Conservation (phyloP, 148 eudicot species). For the Chenopodium suecicum region DNA sequence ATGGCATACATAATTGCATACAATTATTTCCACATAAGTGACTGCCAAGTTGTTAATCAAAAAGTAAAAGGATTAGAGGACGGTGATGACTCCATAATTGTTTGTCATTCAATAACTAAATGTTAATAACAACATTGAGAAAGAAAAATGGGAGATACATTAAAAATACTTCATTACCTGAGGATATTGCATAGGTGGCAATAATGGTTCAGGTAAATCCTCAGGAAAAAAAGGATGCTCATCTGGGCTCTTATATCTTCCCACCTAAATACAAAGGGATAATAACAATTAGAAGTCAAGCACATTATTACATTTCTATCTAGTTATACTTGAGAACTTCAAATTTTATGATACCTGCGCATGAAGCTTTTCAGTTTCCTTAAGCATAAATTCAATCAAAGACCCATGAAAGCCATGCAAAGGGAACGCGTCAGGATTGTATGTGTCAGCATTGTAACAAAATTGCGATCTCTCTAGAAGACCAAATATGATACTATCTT, state of each 20-base stretch:
- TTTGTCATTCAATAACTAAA: neutral
- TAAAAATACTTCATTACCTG: constrained; percentile 41
- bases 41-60: neutral
- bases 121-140: neutral
- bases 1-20: neutral
- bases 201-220: constrained; percentile 66
- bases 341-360: constrained; percentile 53
- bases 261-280: constrained; percentile 48
- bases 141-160: neutral
- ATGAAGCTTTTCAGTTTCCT: constrained; percentile 89
- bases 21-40: neutral
- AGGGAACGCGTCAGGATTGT: constrained; percentile 70
- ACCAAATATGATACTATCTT: constrained; percentile 88
- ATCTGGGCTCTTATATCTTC: constrained; percentile 85
- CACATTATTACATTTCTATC: constrained; percentile 1
- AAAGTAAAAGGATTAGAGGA: neutral
- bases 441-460: constrained; percentile 73
- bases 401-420: constrained; percentile 73
- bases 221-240: constrained; percentile 93
- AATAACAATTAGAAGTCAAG: constrained; percentile 13
- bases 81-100: neutral
- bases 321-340: neutral
- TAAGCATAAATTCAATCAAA: constrained; percentile 73
- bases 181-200: constrained; percentile 84
- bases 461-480: constrained; percentile 93